Evolutionary conservation across 2,329 filamentous ascomycete species (phyloP).

Genomic region (Talaromyces rugulosus): DNA sequence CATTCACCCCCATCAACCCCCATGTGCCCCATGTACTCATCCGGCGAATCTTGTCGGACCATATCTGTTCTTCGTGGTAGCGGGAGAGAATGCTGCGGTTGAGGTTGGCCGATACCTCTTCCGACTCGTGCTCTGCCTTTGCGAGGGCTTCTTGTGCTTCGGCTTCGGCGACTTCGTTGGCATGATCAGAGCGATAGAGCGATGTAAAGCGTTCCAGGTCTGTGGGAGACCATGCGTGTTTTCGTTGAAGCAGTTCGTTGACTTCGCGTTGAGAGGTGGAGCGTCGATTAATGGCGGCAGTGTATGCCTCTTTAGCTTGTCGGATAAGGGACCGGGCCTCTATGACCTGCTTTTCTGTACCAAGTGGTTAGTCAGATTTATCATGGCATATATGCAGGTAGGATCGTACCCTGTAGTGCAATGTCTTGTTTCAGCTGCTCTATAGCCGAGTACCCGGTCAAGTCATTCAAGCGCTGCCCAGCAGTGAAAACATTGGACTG

Average conservation of each 20-base stretch:
- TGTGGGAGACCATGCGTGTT: slow-evolving; percentile 80
- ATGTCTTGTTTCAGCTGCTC: slow-evolving; percentile 80
- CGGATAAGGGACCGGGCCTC: slow-evolving; percentile 62
- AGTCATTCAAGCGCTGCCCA: slow-evolving; percentile 83
- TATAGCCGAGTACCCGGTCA: slow-evolving; percentile 91
- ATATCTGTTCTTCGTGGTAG: slow-evolving; percentile 99
- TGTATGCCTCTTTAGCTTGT: slow-evolving; percentile 69
- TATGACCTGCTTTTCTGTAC: slow-evolving; percentile 50
- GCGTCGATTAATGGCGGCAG: slow-evolving; percentile 76
- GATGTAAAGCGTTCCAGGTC: slow-evolving; percentile 94
- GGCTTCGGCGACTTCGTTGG: slow-evolving; percentile 80
- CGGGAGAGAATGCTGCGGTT: slow-evolving; percentile 80
- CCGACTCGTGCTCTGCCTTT: slow-evolving; percentile 72
- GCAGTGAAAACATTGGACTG: slow-evolving; percentile 81
- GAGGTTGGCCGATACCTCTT: slow-evolving; percentile 69
- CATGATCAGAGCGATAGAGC: slow-evolving; percentile 86
- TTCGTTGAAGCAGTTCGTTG: slow-evolving; percentile 86
- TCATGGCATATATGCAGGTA: slow-evolving; percentile 8
- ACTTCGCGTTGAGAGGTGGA: slow-evolving; percentile 93
- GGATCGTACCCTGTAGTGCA: slow-evolving; percentile 54
- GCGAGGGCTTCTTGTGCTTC: slow-evolving; percentile 68
- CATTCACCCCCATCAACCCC: slow-evolving; percentile 95
- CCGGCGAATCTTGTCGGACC: slow-evolving; percentile 93
- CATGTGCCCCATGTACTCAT: slow-evolving; percentile 99
- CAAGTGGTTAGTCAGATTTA: background rate